Percentiles rank a stretch among this genome's conserved stretches.
Conservation (phyloP, 805 yeast genomes). For the Hanseniaspora nectarophila region DNA sequence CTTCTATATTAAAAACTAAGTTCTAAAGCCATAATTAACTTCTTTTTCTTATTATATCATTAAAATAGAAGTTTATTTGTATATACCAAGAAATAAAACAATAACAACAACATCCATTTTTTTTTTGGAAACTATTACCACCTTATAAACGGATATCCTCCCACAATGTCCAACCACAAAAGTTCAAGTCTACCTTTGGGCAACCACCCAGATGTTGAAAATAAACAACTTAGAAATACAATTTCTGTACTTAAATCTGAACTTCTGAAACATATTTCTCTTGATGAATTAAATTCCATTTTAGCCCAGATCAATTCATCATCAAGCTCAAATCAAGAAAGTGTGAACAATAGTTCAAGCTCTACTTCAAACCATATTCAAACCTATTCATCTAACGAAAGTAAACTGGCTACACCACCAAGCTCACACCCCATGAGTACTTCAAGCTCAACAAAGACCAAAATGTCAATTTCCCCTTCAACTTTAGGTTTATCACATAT, state of each 20-base stretch:
- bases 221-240: background rate
- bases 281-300: background rate
- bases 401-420: background rate
- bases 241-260: constrained; percentile 4
- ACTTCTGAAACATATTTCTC: constrained; percentile 5
- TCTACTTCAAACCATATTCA: background rate
- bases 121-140: too few species aligned
- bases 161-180: background rate
- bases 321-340: background rate
- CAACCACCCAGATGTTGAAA: background rate
- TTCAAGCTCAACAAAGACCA: background rate
- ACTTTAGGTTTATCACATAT: constrained; percentile 5
- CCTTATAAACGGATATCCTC: too few species aligned
- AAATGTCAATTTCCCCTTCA: constrained; percentile 4
- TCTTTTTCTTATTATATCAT: too few species aligned
- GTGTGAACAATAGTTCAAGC: background rate
- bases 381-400: background rate
- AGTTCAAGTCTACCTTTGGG: too few species aligned
- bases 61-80: too few species aligned
- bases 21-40: too few species aligned
- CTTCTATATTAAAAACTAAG: too few species aligned
- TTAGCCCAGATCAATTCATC: background rate
- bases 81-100: too few species aligned
- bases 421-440: background rate
- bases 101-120: too few species aligned